Conservation (phyloP, 345 rosid species). For the Aegle marmelos region DNA sequence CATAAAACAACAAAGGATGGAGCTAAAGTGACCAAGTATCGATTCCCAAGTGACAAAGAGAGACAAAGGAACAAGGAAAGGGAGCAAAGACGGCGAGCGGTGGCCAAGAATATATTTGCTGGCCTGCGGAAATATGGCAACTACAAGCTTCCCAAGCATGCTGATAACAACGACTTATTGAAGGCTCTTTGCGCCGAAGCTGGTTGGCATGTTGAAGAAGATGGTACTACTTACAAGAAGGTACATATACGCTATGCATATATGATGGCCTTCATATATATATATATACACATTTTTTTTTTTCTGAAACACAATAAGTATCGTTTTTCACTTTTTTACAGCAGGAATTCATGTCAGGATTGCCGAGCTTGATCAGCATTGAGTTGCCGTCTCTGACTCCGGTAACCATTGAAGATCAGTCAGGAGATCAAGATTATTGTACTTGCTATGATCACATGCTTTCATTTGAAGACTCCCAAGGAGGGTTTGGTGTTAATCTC, state of each 20-base stretch:
- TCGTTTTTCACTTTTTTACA: background rate
- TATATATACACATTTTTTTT: no score
- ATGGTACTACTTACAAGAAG: slow-evolving; percentile 43
- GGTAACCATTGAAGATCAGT: background rate
- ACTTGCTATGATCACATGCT: background rate
- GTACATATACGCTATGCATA: slow-evolving; percentile 1
- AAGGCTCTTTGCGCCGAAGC: slow-evolving; percentile 47
- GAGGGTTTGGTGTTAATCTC: slow-evolving; percentile 8
- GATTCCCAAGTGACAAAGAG: slow-evolving; percentile 38
- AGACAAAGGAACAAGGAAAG: slow-evolving; percentile 38
- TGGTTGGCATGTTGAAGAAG: slow-evolving; percentile 50
- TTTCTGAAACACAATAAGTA: background rate
- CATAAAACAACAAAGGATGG: slow-evolving; percentile 32
- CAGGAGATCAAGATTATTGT: slow-evolving; percentile 5
- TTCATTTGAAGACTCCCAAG: slow-evolving; percentile 1
- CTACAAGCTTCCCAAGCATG: slow-evolving; percentile 37
- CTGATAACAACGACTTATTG: slow-evolving; percentile 40
- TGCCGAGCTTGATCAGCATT: background rate
- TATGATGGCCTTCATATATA: background rate
- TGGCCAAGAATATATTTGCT: slow-evolving; percentile 39
- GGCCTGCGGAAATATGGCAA: slow-evolving; percentile 46
- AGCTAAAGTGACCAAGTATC: slow-evolving; percentile 10
- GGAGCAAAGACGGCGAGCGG: slow-evolving; percentile 34
- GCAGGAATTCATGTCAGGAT: background rate
- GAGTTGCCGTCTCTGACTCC: background rate